These are phyloP conservation scores for Aphanomyces euteiches DNA, from an alignment of 352 stramenopile genomes.

Conservation along the genomic window DNA sequence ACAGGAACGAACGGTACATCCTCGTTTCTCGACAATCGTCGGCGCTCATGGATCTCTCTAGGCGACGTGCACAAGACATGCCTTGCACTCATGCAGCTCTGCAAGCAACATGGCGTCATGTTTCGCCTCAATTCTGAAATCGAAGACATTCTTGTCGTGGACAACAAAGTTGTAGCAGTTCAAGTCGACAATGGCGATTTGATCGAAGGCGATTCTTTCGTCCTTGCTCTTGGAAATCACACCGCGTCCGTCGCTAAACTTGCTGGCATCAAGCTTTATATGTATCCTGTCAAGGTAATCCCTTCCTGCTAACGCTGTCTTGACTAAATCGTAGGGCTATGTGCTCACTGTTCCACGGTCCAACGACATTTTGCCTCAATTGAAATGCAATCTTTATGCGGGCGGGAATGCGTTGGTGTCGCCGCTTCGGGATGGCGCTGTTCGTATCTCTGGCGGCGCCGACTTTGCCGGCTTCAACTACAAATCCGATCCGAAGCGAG, in stretches of 20 bases:
- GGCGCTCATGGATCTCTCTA: not conserved
- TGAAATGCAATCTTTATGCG: conserved; percentile 79
- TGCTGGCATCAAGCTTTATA: conserved; percentile 69
- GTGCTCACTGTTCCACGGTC: conserved; percentile 73
- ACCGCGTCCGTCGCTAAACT: conserved; percentile 60
- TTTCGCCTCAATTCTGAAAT: conserved; percentile 85
- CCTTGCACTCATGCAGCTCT: conserved; percentile 71
- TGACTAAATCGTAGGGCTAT: conserved; percentile 42
- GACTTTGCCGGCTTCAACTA: conserved; percentile 73
- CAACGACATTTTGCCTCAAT: conserved; percentile 53
- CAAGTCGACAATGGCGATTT: conserved; percentile 74
- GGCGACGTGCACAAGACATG: conserved; percentile 86
- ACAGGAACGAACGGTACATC: conserved; percentile 68
- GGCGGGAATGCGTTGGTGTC: conserved; percentile 71
- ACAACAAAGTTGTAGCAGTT: conserved; percentile 68
- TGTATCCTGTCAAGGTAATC: conserved; percentile 68
- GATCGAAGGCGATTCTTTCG: conserved; percentile 85
- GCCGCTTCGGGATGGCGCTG: conserved; percentile 51
- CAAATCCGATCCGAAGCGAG: conserved; percentile 56
- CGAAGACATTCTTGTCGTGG: conserved; percentile 71
- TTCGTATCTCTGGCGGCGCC: conserved; percentile 76
- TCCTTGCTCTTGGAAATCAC: conserved; percentile 75
- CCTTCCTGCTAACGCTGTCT: not conserved
- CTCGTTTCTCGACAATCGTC: not conserved
- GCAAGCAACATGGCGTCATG: conserved; percentile 80